phyloP scores from a whole-genome alignment of 768 basidiomycete species.

The Suillus americanus region DNA sequence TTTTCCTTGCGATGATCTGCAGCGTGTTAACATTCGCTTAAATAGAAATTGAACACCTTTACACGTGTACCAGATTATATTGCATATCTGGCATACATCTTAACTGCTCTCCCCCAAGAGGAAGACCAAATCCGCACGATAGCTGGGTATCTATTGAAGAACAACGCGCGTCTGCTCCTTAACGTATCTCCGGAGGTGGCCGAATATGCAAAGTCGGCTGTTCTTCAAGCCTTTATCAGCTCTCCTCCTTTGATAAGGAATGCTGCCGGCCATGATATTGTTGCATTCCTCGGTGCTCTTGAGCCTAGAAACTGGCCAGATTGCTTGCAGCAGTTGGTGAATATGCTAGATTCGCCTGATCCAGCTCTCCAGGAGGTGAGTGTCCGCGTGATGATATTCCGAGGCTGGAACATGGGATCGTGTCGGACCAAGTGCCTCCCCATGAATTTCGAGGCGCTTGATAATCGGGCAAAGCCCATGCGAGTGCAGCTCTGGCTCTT shows the following conservation, averaged over 20 bases:
- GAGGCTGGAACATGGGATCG: not conserved
- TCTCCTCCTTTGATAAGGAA: conserved; percentile 85
- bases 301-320: conserved; percentile 96
- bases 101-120: conserved; percentile 76
- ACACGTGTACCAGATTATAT: conserved; percentile 91
- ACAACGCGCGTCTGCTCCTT: conserved; percentile 82
- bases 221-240: conserved; percentile 82
- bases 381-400: conserved; percentile 5
- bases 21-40: conserved; percentile 21
- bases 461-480: not conserved
- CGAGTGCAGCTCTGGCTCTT: not conserved
- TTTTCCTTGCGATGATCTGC: conserved; percentile 17
- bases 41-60: conserved; percentile 83
- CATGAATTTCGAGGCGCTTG: not conserved
- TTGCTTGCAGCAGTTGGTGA: conserved; percentile 83
- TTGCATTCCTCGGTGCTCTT: conserved; percentile 81
- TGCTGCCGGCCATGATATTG: conserved; percentile 91
- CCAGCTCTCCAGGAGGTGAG: conserved; percentile 83
- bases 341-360: conserved; percentile 75
- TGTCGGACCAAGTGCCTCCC: not conserved
- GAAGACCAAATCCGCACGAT: conserved; percentile 93
- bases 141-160: conserved; percentile 96
- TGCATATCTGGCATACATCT: conserved; percentile 93
- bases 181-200: conserved; percentile 63
- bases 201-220: conserved; percentile 70